phyloP scores from a whole-genome alignment of 805 yeast species.

The Peterozyma toletana region DNA sequence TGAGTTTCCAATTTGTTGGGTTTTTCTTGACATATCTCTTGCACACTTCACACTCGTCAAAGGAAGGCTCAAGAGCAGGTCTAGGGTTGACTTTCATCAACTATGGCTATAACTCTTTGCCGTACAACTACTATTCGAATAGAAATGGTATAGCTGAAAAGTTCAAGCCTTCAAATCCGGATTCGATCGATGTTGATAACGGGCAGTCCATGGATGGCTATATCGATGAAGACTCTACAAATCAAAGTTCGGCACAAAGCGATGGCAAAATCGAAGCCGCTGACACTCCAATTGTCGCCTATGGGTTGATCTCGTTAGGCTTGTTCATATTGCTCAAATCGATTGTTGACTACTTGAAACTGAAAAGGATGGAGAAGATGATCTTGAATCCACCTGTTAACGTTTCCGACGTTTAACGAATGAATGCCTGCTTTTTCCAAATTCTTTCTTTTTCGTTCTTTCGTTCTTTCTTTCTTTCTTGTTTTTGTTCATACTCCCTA shows the following conservation, averaged over 20 bases:
- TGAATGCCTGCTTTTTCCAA: too few relatives aligned
- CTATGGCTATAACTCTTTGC: slow-evolving; percentile 54
- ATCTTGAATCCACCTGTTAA: slow-evolving; percentile 41
- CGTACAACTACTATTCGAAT: slow-evolving; percentile 26
- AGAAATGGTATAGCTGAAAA: slow-evolving; percentile 22
- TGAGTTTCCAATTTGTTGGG: slow-evolving; percentile 92
- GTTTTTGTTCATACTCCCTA: too few relatives aligned
- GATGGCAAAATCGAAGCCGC: slow-evolving; percentile 17
- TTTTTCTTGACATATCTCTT: slow-evolving; percentile 82
- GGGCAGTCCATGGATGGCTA: slow-evolving; percentile 16
- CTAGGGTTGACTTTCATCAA: slow-evolving; percentile 77
- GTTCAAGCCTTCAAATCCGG: slow-evolving; percentile 52
- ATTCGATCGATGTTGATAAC: slow-evolving; percentile 39
- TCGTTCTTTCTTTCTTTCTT: too few relatives aligned
- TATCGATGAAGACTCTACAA: slow-evolving; percentile 11
- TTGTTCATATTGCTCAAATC: slow-evolving; percentile 58
- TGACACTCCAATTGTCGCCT: slow-evolving; percentile 48
- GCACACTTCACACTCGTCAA: slow-evolving; percentile 96
- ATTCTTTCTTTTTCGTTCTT: too few relatives aligned
- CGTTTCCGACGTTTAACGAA: slow-evolving; percentile 18
- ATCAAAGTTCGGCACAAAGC: not conserved
- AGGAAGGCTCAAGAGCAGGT: slow-evolving; percentile 91
- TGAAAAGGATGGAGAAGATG: slow-evolving; percentile 66
- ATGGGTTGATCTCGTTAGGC: slow-evolving; percentile 63
- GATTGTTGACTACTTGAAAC: slow-evolving; percentile 62